phyloP scores from a whole-genome alignment of 371 early-diverging fungal species.

The Mortierella sp. region DNA sequence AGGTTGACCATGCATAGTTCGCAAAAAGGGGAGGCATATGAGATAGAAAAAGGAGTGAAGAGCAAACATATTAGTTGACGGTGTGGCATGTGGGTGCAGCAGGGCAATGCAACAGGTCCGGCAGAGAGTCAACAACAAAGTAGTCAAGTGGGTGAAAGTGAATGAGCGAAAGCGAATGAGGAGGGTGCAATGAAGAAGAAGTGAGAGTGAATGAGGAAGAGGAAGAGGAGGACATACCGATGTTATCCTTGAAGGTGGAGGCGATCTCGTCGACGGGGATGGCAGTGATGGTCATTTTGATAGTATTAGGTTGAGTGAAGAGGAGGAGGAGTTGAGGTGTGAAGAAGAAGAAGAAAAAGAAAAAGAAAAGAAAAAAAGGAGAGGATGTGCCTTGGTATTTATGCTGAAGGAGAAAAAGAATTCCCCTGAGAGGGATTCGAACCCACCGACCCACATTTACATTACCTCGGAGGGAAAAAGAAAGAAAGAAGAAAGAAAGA shows the following conservation, averaged over 20 bases:
- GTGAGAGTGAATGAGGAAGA: background rate
- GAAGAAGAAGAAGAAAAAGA: background rate
- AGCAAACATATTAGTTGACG: background rate
- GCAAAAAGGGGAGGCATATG: background rate
- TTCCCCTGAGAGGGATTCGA: background rate
- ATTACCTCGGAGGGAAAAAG: background rate
- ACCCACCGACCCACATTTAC: background rate
- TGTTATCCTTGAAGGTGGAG: constrained; percentile 54
- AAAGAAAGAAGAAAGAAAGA: background rate
- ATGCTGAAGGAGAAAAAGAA: background rate
- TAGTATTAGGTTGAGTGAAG: background rate
- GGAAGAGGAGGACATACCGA: constrained; percentile 38
- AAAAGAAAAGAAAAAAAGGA: background rate
- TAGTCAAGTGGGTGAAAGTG: background rate
- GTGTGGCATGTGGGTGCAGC: background rate
- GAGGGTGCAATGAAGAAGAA: background rate
- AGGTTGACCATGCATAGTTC: background rate
- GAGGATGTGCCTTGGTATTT: background rate
- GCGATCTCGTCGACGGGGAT: constrained; percentile 35
- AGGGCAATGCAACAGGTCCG: background rate
- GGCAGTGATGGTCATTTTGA: background rate
- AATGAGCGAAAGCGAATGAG: background rate
- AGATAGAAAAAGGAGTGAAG: background rate
- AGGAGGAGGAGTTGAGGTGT: background rate
- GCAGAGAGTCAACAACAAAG: background rate